Evolutionary conservation across 2,329 filamentous ascomycete genomes (phyloP).

Genomic region (Fusarium sambucinum): DNA sequence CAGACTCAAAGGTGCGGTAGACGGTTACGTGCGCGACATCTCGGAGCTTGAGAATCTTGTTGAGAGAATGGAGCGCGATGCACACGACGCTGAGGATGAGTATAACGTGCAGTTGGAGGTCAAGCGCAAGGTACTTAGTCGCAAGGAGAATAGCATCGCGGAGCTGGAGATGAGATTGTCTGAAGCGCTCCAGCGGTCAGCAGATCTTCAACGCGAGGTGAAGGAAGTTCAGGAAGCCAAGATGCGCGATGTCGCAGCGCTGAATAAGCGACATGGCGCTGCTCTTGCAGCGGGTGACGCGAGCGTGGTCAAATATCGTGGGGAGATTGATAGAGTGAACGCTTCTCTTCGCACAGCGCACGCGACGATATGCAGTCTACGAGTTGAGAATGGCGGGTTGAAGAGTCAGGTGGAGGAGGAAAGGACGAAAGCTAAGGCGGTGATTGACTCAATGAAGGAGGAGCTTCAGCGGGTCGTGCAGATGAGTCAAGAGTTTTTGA

Average conservation of each 20-base stretch:
- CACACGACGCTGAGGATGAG: constrained; percentile 48
- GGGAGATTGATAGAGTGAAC: constrained; percentile 63
- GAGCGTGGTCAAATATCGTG: constrained; percentile 61
- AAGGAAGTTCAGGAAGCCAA: constrained; percentile 53
- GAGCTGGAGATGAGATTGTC: constrained; percentile 61
- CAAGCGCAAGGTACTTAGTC: constrained; percentile 51
- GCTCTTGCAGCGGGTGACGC: constrained; percentile 65
- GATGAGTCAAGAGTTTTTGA: constrained; percentile 61
- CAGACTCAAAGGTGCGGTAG: constrained; percentile 64
- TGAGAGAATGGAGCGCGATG: constrained; percentile 59
- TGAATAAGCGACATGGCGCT: constrained; percentile 59
- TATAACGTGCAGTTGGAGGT: constrained; percentile 53
- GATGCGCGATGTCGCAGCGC: constrained; percentile 48
- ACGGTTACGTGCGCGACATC: constrained; percentile 66
- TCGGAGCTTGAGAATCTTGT: constrained; percentile 66
- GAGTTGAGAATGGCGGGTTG: constrained; percentile 60
- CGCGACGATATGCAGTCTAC: constrained; percentile 58
- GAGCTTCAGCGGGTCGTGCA: constrained; percentile 63
- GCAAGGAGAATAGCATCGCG: constrained; percentile 53
- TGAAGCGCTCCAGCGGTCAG: constrained; percentile 55
- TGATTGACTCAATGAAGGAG: constrained; percentile 63
- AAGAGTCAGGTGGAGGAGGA: constrained; percentile 54
- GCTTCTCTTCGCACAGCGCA: constrained; percentile 61
- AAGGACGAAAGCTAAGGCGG: constrained; percentile 55
- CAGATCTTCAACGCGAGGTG: constrained; percentile 56